phyloP scores from a whole-genome alignment of 1,139 yeast genomes.

The Yamadazyma dushanensis region DNA sequence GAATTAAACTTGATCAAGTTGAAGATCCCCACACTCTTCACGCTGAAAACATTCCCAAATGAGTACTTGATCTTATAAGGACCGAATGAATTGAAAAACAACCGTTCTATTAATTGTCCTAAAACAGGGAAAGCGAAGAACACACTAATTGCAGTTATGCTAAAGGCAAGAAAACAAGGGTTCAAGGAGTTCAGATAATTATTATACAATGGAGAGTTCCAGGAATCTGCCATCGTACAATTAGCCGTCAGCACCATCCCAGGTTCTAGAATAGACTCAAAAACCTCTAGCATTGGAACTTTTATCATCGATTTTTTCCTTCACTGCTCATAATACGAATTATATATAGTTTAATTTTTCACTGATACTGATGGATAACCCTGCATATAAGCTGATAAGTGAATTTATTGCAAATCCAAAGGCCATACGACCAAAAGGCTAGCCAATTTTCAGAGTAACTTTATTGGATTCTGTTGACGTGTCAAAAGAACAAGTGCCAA shows the following conservation, averaged over 20 bases:
- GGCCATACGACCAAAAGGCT: too few species aligned
- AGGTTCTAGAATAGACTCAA: not conserved
- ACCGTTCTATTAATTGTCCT: conserved; percentile 19
- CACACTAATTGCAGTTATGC: conserved; percentile 11
- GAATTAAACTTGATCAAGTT: conserved; percentile 26
- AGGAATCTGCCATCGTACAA: conserved; percentile 8
- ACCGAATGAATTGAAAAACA: conserved; percentile 26
- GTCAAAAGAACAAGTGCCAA: too few species aligned
- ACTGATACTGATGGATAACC: too few species aligned
- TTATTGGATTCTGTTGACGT: too few species aligned
- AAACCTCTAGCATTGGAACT: too few species aligned
- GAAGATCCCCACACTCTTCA: conserved; percentile 28
- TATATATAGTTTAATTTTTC: too few species aligned
- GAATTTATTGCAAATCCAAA: too few species aligned
- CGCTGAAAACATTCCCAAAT: conserved; percentile 29
- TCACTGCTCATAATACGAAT: too few species aligned
- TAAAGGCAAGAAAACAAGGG: conserved; percentile 33
- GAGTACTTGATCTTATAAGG: conserved; percentile 27
- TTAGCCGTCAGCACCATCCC: not conserved
- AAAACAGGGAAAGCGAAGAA: conserved; percentile 11
- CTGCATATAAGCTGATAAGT: too few species aligned
- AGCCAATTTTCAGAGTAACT: too few species aligned
- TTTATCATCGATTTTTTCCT: too few species aligned
- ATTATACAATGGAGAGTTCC: conserved; percentile 24
- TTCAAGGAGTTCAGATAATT: conserved; percentile 28